phyloP scores from a whole-genome alignment of 345 rosid species.

The Acer yangbiense region DNA sequence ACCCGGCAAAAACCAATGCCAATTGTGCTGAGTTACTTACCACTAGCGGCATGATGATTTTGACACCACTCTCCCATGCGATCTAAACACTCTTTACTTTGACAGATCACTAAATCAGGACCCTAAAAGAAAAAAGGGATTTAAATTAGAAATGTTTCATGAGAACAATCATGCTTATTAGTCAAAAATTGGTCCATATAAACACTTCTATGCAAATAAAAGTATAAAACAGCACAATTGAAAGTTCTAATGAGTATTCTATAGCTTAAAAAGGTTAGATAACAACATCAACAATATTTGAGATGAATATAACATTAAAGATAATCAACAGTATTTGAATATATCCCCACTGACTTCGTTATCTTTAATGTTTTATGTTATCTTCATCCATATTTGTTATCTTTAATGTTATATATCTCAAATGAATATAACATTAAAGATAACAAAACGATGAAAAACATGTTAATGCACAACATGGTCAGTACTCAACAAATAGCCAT shows the following conservation, averaged over 20 bases:
- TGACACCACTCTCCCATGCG: slow-evolving; percentile 94
- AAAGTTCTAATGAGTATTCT: background rate
- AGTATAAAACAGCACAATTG: background rate
- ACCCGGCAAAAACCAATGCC: slow-evolving; percentile 4
- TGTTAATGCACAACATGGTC: background rate
- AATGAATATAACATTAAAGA: background rate
- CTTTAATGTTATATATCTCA: too few relatives aligned
- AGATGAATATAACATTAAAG: background rate
- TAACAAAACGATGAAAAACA: background rate
- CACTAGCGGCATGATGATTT: slow-evolving; percentile 83
- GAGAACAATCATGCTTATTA: background rate
- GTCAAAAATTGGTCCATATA: background rate
- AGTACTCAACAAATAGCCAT: background rate
- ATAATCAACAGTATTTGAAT: background rate
- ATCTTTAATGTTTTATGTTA: background rate
- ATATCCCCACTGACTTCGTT: too few relatives aligned
- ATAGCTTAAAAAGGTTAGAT: background rate
- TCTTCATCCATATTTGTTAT: background rate
- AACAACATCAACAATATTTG: background rate
- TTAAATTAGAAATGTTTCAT: slow-evolving; percentile 9
- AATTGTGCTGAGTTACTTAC: slow-evolving; percentile 41
- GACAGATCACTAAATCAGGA: slow-evolving; percentile 90
- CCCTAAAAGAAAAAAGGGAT: slow-evolving; percentile 49
- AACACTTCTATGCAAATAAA: background rate
- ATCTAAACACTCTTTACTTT: slow-evolving; percentile 70